phyloP scores from a whole-genome alignment of 2,329 filamentous ascomycete species.

The Diaporthe sp. region DNA sequence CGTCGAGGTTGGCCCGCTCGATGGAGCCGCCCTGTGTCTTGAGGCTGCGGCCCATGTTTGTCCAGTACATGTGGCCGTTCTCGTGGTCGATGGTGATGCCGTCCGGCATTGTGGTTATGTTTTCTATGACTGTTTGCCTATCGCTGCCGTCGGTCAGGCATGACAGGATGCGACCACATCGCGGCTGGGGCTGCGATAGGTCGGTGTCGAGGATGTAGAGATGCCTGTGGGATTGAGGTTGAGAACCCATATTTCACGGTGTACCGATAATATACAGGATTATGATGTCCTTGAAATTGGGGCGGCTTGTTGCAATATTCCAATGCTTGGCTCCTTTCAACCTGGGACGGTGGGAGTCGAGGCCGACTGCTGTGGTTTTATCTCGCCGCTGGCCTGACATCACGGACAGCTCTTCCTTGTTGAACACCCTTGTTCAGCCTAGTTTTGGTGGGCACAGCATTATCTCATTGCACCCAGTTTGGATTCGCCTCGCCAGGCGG shows the following conservation, averaged over 20 bases:
- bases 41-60: constrained; percentile 60
- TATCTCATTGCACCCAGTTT: neutral
- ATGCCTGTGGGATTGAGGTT: neutral
- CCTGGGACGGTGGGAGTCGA: neutral
- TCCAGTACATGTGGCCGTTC: constrained; percentile 61
- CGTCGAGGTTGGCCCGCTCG: constrained; percentile 59
- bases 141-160: constrained; percentile 43
- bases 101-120: constrained; percentile 54
- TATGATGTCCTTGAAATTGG: neutral
- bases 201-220: constrained; percentile 50
- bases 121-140: constrained; percentile 44
- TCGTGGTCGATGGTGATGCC: constrained; percentile 56
- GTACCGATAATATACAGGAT: neutral
- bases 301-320: rapidly evolving
- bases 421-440: neutral
- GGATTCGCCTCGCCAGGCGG: constrained; percentile 1
- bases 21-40: constrained; percentile 55
- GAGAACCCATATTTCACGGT: constrained; percentile 34
- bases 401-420: neutral
- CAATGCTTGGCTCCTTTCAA: neutral
- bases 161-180: constrained; percentile 44
- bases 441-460: neutral
- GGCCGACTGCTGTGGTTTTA: neutral
- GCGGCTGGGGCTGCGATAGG: constrained; percentile 42
- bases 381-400: constrained; percentile 4